A percentile compares a stretch with the other conserved stretches of the same genome.
These are phyloP conservation scores for cucumber (Cucumis sativus) DNA, from an alignment of 306 rosid genomes.

Conservation along the genomic window DNA sequence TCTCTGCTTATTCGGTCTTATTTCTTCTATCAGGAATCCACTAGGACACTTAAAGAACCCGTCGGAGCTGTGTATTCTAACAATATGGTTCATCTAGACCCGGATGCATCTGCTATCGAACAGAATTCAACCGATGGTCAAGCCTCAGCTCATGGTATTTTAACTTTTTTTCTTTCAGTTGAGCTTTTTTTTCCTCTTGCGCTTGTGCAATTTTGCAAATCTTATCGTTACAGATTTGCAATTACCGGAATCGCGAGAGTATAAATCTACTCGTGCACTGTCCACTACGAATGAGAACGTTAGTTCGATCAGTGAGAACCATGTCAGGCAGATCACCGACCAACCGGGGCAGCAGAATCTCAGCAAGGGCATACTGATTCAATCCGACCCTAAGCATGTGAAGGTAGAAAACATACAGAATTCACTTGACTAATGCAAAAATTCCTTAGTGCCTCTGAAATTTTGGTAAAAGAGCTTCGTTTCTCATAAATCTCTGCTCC, in stretches of 20 bases:
- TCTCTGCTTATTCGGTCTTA: slow-evolving; percentile 8
- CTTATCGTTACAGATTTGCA: slow-evolving; percentile 16
- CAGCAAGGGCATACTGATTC: neutral
- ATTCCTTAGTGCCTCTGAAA: neutral
- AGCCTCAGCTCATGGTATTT: slow-evolving; percentile 32
- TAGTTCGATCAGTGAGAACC: slow-evolving; percentile 25
- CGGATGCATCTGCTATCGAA: neutral
- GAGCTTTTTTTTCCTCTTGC: neutral
- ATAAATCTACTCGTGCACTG: slow-evolving; percentile 54
- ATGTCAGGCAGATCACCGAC: slow-evolving; percentile 48
- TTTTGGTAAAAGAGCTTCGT: neutral
- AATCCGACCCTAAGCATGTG: slow-evolving; percentile 20
- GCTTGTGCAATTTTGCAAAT: neutral
- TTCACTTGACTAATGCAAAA: neutral
- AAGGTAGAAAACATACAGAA: neutral
- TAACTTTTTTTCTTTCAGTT: neutral
- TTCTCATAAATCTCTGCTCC: neutral
- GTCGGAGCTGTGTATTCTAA: slow-evolving; percentile 47
- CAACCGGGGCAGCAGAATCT: slow-evolving; percentile 16
- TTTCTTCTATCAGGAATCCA: slow-evolving; percentile 41
- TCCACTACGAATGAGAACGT: slow-evolving; percentile 42
- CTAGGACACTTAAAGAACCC: slow-evolving; percentile 40
- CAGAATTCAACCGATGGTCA: slow-evolving; percentile 14
- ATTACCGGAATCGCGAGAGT: slow-evolving; percentile 43
- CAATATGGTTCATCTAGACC: slow-evolving; percentile 15